phyloP scores from a whole-genome alignment of 1,284 basidiomycete genomes.

The Trichosporon asahii region DNA sequence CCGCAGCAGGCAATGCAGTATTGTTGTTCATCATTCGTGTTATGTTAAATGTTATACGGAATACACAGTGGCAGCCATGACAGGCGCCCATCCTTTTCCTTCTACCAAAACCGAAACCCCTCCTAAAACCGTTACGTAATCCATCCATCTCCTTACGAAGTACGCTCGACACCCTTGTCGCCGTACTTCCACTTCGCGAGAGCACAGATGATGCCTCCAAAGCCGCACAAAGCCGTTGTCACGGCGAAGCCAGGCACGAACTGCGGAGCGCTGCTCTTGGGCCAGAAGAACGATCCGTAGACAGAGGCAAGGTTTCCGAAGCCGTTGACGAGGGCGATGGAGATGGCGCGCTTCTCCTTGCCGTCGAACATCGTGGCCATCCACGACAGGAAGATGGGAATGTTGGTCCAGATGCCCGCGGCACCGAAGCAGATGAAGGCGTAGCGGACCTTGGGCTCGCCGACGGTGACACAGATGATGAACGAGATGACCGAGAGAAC shows the following conservation, averaged over 20 bases:
- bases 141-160: neutral
- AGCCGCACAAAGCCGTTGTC: constrained; percentile 35
- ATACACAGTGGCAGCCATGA: too few species aligned
- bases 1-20: too few species aligned
- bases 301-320: constrained; percentile 24
- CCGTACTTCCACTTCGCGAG: constrained; percentile 36
- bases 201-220: constrained; percentile 27
- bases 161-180: constrained; percentile 29
- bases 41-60: too few species aligned
- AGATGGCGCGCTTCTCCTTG: constrained; percentile 28
- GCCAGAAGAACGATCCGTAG: constrained; percentile 35
- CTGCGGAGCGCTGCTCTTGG: constrained; percentile 17
- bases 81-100: too few species aligned
- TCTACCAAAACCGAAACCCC: too few species aligned
- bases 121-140: too few species aligned
- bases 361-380: constrained; percentile 24
- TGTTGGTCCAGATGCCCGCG: constrained; percentile 27
- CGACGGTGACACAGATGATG: constrained; percentile 10
- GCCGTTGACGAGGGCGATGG: constrained; percentile 28
- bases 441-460: constrained; percentile 24
- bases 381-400: constrained; percentile 28
- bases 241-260: constrained; percentile 29
- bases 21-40: too few species aligned
- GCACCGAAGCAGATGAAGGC: constrained; percentile 30
- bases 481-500: constrained; percentile 17